These are phyloP conservation scores for Thinopyrum elongatum DNA, from an alignment of 176 grass and related monocot species.

Conservation along the genomic window DNA sequence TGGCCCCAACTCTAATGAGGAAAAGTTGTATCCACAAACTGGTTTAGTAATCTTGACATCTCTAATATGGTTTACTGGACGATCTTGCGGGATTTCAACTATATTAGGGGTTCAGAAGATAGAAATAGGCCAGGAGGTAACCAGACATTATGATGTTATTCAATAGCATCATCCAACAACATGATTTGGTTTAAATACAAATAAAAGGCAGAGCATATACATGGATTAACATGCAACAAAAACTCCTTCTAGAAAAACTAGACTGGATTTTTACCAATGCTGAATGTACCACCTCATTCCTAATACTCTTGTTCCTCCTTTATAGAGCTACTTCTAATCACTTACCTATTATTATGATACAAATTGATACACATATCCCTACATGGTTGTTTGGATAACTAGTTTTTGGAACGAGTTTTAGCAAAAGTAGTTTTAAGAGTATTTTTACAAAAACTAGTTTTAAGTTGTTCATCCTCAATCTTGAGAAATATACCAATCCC, in stretches of 20 bases:
- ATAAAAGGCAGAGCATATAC: neutral
- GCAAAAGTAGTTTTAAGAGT: no score
- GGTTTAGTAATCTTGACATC: no score
- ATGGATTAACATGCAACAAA: neutral
- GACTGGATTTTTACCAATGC: neutral
- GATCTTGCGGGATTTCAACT: neutral
- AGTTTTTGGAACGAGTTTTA: no score
- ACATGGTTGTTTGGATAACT: no score
- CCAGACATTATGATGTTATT: neutral
- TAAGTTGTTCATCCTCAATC: no score
- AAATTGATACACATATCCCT: neutral
- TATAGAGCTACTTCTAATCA: neutral
- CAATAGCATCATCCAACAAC: neutral
- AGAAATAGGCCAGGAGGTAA: neutral
- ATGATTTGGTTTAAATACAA: neutral
- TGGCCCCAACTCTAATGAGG: no score
- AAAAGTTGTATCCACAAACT: no score
- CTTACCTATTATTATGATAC: neutral
- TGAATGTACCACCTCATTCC: neutral
- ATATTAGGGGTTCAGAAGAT: neutral
- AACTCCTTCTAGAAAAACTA: neutral
- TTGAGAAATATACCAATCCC: no score
- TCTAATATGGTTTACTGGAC: neutral
- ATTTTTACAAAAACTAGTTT: no score
- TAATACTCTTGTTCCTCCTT: neutral